Conservation (phyloP, 2,329 filamentous ascomycete genomes). For the Xylaria sp. region DNA sequence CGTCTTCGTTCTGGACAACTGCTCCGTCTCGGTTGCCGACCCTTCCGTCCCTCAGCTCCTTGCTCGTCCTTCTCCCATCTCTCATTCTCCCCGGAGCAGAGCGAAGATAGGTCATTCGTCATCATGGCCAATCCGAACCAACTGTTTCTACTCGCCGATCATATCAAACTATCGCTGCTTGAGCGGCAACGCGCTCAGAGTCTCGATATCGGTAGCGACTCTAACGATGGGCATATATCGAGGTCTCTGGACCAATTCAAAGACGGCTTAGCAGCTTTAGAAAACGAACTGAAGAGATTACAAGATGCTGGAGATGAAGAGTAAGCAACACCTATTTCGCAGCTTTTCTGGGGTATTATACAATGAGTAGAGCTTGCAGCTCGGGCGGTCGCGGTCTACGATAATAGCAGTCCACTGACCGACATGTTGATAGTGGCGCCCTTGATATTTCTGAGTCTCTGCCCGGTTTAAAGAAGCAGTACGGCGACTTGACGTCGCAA, state of each 20-base stretch:
- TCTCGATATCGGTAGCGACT: constrained; percentile 79
- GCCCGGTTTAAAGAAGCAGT: constrained; percentile 76
- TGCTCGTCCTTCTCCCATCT: not conserved
- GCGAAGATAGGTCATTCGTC: constrained; percentile 22
- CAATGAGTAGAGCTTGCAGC: not conserved
- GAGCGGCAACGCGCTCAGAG: constrained; percentile 89
- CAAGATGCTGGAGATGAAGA: constrained; percentile 71
- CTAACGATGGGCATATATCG: constrained; percentile 89
- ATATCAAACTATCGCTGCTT: constrained; percentile 94
- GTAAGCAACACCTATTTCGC: constrained; percentile 55
- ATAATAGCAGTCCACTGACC: constrained; percentile 5
- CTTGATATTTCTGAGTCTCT: constrained; percentile 71
- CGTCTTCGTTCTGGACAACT: constrained; percentile 17
- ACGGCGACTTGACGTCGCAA: constrained; percentile 80
- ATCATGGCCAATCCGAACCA: constrained; percentile 74
- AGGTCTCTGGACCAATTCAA: constrained; percentile 88
- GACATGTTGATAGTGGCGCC: constrained; percentile 55
- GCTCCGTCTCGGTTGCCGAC: constrained; percentile 21
- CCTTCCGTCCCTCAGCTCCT: constrained; percentile 17
- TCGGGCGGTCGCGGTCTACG: not conserved
- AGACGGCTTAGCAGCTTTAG: constrained; percentile 78
- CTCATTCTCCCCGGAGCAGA: constrained; percentile 18
- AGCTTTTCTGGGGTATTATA: not conserved
- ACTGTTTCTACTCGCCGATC: constrained; percentile 92
- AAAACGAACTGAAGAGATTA: constrained; percentile 71